These are phyloP conservation scores for Leccinum subatratum DNA, from an alignment of 1,284 basidiomycete species.

Conservation along the genomic window DNA sequence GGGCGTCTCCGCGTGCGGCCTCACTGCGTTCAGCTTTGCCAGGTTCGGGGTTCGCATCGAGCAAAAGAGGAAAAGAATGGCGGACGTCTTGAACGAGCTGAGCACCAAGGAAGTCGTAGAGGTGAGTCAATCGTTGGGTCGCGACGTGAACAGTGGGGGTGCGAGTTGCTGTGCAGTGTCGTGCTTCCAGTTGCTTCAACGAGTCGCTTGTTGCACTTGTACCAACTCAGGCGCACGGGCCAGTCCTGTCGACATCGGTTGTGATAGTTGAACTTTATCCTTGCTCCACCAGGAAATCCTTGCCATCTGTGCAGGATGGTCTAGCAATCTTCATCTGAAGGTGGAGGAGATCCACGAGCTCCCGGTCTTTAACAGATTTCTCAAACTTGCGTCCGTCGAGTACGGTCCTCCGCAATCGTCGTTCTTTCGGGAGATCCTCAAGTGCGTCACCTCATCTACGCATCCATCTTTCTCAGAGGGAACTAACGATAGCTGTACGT, in stretches of 20 bases:
- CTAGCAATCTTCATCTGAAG: slow-evolving; percentile 49
- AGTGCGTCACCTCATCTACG: slow-evolving; percentile 32
- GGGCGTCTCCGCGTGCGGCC: slow-evolving; percentile 51
- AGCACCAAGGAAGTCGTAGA: slow-evolving; percentile 22
- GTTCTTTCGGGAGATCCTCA: slow-evolving; percentile 43
- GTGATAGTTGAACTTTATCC: neutral
- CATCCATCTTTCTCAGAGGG: neutral
- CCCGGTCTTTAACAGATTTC: slow-evolving; percentile 40
- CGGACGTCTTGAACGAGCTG: slow-evolving; percentile 22
- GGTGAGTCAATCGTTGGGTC: slow-evolving; percentile 14
- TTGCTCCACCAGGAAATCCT: slow-evolving; percentile 42
- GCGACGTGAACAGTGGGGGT: neutral
- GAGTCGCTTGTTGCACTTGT: neutral
- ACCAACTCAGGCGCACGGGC: neutral
- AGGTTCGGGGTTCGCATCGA: slow-evolving; percentile 35
- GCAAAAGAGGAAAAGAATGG: slow-evolving; percentile 4
- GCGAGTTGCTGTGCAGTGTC: neutral
- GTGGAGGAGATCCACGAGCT: slow-evolving; percentile 46
- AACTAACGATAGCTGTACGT: neutral
- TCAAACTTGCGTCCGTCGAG: slow-evolving; percentile 37
- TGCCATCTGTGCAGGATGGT: slow-evolving; percentile 52
- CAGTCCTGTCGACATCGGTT: neutral
- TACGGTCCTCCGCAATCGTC: slow-evolving; percentile 38
- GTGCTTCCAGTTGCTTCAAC: neutral
- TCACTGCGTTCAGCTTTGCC: slow-evolving; percentile 60